These are phyloP conservation scores for Trichoderma koningiopsis DNA, from an alignment of 2,329 filamentous ascomycete genomes.

Conservation along the genomic window DNA sequence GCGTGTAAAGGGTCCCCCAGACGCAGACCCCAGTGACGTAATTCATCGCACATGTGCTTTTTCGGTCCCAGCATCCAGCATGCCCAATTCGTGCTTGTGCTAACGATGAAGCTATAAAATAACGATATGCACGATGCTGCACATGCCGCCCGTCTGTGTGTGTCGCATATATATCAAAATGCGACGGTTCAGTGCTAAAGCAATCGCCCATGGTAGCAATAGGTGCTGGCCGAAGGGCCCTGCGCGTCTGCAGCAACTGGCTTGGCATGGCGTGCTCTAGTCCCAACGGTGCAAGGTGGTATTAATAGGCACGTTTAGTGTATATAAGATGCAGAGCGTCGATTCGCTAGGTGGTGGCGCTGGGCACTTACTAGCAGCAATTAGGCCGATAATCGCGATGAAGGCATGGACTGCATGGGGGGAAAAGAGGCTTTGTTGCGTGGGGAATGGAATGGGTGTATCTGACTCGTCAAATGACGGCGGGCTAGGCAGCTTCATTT, in stretches of 20 bases:
- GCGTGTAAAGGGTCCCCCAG: background rate
- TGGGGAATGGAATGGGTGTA: conserved; percentile 11
- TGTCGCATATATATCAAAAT: background rate
- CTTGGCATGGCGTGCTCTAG: conserved; percentile 7
- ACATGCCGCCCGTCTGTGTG: background rate
- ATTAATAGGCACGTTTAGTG: conserved; percentile 1
- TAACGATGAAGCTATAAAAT: background rate
- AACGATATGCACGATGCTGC: conserved; percentile 1
- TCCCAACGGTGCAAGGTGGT: background rate
- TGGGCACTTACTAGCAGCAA: background rate
- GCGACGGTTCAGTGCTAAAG: background rate
- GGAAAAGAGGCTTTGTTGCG: background rate
- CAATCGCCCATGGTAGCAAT: background rate
- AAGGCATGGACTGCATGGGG: background rate
- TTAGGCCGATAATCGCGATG: conserved; percentile 20
- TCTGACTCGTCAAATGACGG: conserved; percentile 19
- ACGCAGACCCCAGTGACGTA: conserved; percentile 10
- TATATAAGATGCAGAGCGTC: background rate
- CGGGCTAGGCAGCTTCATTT: conserved; percentile 2
- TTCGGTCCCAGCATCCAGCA: background rate
- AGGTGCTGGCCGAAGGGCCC: background rate
- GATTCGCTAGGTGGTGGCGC: background rate
- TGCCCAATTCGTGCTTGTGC: background rate
- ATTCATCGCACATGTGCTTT: background rate
- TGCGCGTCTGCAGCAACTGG: background rate